phyloP scores from a whole-genome alignment of 345 rosid species.

The Durio zibethinus region DNA sequence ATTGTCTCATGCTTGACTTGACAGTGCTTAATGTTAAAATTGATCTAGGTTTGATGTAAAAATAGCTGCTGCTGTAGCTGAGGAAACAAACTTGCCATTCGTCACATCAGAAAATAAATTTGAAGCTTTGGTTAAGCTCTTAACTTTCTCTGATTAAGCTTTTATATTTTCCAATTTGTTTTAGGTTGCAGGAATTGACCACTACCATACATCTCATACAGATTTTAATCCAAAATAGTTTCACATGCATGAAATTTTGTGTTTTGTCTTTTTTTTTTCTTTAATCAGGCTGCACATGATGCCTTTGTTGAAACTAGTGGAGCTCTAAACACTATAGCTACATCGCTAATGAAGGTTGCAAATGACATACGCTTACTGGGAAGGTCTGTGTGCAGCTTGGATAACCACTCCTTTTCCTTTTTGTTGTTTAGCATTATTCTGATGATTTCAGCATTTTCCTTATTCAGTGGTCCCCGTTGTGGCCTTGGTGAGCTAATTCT shows the following conservation, averaged over 20 bases:
- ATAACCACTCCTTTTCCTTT: neutral
- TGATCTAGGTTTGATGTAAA: conserved; percentile 77
- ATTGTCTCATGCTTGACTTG: neutral
- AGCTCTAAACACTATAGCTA: conserved; percentile 75
- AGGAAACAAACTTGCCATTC: conserved; percentile 84
- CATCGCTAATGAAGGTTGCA: conserved; percentile 87
- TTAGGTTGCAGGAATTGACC: neutral
- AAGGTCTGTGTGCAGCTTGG: conserved; percentile 44
- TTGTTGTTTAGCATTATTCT: conserved; percentile 15
- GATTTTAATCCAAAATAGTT: conserved; percentile 1
- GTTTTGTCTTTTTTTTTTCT: conserved; percentile 4
- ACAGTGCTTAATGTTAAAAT: conserved; percentile 8
- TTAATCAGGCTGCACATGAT: conserved; percentile 92
- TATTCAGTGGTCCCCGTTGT: conserved; percentile 85
- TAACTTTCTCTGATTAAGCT: neutral
- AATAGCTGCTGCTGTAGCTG: conserved; percentile 93
- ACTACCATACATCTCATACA: neutral
- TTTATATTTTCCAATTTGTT: conserved; percentile 1
- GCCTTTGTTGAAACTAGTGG: conserved; percentile 97
- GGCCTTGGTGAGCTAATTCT: conserved; percentile 98
- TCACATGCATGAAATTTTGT: conserved; percentile 18
- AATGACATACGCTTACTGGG: conserved; percentile 90
- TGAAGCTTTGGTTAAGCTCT: conserved; percentile 84
- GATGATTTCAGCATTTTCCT: conserved; percentile 29
- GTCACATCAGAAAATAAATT: conserved; percentile 95